phyloP scores from a whole-genome alignment of 306 rosid species.

The Vachellia collinsii region DNA sequence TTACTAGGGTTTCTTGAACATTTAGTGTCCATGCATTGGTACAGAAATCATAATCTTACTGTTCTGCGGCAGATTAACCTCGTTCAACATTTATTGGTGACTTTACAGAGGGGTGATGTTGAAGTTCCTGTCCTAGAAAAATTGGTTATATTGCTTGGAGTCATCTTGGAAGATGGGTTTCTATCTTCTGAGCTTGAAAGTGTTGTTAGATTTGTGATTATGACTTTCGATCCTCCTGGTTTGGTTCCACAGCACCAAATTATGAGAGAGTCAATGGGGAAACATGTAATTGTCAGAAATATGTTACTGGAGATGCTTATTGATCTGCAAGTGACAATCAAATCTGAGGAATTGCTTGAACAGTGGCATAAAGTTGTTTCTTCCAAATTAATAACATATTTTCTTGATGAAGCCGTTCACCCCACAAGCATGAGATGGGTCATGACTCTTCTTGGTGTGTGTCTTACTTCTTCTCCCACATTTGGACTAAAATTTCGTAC shows the following conservation, averaged over 20 bases:
- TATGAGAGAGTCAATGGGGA: conserved; percentile 93
- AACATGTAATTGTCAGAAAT: conserved; percentile 97
- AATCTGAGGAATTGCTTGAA: conserved; percentile 89
- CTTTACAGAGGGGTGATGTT: conserved; percentile 97
- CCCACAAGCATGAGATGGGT: conserved; percentile 99
- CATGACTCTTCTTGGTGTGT: conserved; percentile 98
- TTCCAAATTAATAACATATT: conserved; percentile 91
- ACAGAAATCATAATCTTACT: conserved; percentile 93
- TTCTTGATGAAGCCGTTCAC: conserved; percentile 97
- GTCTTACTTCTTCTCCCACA: conserved; percentile 93
- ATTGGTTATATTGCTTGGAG: conserved; percentile 95
- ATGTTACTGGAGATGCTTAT: conserved; percentile 98
- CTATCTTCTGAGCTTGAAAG: conserved; percentile 90
- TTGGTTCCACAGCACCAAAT: conserved; percentile 63
- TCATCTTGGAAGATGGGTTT: conserved; percentile 96
- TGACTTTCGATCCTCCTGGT: conserved; percentile 98
- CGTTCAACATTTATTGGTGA: conserved; percentile 96
- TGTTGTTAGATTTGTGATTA: conserved; percentile 95
- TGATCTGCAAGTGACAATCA: conserved; percentile 94
- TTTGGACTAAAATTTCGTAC: conserved; percentile 93
- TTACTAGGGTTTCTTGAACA: conserved; percentile 96
- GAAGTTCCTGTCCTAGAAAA: conserved; percentile 98
- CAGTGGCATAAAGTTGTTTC: conserved; percentile 99
- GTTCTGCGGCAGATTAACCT: conserved; percentile 89
- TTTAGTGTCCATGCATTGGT: conserved; percentile 99